Evolutionary conservation across 306 rosid genomes (phyloP).

Genomic region (Citrullus colocynthis): DNA sequence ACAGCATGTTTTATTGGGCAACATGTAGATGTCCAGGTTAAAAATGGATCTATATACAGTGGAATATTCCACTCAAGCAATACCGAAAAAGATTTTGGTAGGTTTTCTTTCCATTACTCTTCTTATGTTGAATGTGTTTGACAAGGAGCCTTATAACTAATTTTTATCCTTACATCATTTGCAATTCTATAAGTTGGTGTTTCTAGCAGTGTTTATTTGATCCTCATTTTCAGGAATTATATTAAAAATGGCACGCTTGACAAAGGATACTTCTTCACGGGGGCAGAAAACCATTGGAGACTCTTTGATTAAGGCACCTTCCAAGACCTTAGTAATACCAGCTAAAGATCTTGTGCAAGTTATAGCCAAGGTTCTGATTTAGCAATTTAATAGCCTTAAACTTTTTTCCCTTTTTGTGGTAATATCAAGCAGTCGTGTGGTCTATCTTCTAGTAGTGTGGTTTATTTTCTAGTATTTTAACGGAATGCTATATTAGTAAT

Average conservation of each 20-base stretch:
- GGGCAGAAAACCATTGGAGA: conserved; percentile 59
- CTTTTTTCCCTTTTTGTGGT: not conserved
- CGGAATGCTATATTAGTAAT: not conserved
- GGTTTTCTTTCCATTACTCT: conserved; percentile 13
- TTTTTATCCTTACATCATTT: not conserved
- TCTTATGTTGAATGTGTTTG: conserved; percentile 8
- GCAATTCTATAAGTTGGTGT: not conserved
- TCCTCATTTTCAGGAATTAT: conserved; percentile 44
- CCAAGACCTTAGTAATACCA: conserved; percentile 57
- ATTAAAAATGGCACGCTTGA: conserved; percentile 76
- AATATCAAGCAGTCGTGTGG: not conserved
- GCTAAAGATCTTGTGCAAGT: conserved; percentile 84
- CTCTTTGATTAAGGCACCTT: conserved; percentile 47
- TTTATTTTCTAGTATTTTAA: not conserved
- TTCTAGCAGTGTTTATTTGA: conserved; percentile 2
- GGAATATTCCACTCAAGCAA: conserved; percentile 85
- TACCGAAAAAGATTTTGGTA: conserved; percentile 81
- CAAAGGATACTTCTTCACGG: conserved; percentile 51
- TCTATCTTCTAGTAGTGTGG: not conserved
- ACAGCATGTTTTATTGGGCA: conserved; percentile 73
- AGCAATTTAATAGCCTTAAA: conserved; percentile 3
- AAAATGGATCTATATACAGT: conserved; percentile 74
- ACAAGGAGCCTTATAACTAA: not conserved
- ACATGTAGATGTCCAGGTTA: conserved; percentile 89
- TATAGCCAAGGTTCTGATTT: conserved; percentile 61